A percentile compares a stretch with the other conserved stretches of the same genome.
Evolutionary conservation across 1,284 basidiomycete genomes (phyloP).

Genomic region (Irpex sp.): DNA sequence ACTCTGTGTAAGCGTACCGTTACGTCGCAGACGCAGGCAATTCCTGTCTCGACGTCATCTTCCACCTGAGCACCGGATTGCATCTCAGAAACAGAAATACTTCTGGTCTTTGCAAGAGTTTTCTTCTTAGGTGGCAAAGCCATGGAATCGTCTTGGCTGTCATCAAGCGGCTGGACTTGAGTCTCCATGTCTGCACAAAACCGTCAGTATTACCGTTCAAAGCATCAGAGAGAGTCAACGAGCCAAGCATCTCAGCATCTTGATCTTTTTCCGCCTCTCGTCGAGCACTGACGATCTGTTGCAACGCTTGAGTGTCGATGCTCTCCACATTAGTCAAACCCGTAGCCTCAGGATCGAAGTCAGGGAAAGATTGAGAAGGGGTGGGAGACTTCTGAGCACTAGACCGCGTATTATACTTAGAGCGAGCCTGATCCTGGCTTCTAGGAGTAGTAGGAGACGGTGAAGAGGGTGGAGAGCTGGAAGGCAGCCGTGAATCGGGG

Average conservation of each 20-base stretch:
- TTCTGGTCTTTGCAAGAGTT: neutral
- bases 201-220: neutral
- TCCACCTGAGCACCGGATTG: constrained; percentile 12
- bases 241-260: constrained; percentile 42
- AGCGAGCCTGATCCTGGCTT: neutral
- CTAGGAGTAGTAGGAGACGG: constrained; percentile 13
- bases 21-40: constrained; percentile 65
- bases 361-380: constrained; percentile 31
- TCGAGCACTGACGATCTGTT: constrained; percentile 32
- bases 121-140: constrained; percentile 29
- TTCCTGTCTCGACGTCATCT: constrained; percentile 19
- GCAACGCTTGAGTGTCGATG: constrained; percentile 40
- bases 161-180: constrained; percentile 25
- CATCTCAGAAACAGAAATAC: constrained; percentile 3
- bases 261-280: constrained; percentile 25
- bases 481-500: constrained; percentile 1
- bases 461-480: constrained; percentile 11
- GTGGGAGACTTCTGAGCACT: constrained; percentile 18
- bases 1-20: constrained; percentile 33
- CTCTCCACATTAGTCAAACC: constrained; percentile 11
- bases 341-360: constrained; percentile 10
- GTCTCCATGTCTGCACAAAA: constrained; percentile 41
- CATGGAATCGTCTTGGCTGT: constrained; percentile 30
- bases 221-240: neutral
- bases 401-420: neutral